Conservation (phyloP, 352 stramenopile species). For the Plasmopara muralis region DNA sequence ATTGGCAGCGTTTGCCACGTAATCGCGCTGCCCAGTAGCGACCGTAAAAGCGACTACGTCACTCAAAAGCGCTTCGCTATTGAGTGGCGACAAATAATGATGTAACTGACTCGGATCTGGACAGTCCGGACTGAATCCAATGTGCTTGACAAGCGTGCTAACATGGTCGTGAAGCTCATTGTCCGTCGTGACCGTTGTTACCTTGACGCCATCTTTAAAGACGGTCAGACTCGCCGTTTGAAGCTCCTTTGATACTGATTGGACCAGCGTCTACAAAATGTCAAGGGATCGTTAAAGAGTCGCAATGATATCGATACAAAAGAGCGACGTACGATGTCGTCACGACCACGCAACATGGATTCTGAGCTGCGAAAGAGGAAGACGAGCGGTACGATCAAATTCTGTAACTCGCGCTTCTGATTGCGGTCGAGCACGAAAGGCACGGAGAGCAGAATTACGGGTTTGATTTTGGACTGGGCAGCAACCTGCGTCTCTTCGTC, state of each 20-base stretch:
- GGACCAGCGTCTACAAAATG: conserved; percentile 34
- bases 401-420: conserved; percentile 31
- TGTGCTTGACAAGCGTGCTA: conserved; percentile 36
- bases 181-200: conserved; percentile 30
- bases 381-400: conserved; percentile 39
- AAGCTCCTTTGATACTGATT: conserved; percentile 27
- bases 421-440: conserved; percentile 12
- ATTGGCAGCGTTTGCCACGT: conserved; percentile 75
- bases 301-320: not conserved
- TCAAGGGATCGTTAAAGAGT: conserved; percentile 1
- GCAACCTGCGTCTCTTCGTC: conserved; percentile 2
- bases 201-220: conserved; percentile 40
- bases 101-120: conserved; percentile 37
- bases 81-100: conserved; percentile 54
- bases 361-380: conserved; percentile 39
- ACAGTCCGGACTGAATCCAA: conserved; percentile 65
- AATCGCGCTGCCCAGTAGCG: conserved; percentile 58
- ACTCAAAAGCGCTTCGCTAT: conserved; percentile 53
- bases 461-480: conserved; percentile 9
- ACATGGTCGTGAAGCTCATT: conserved; percentile 45
- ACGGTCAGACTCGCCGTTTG: conserved; percentile 34
- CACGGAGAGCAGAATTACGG: conserved; percentile 22
- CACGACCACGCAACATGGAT: conserved; percentile 22
- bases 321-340: conserved; percentile 44
- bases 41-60: conserved; percentile 58